Evolutionary conservation across 75 land plant genomes (phyloP).

Genomic region (Pinus tabuliformis): DNA sequence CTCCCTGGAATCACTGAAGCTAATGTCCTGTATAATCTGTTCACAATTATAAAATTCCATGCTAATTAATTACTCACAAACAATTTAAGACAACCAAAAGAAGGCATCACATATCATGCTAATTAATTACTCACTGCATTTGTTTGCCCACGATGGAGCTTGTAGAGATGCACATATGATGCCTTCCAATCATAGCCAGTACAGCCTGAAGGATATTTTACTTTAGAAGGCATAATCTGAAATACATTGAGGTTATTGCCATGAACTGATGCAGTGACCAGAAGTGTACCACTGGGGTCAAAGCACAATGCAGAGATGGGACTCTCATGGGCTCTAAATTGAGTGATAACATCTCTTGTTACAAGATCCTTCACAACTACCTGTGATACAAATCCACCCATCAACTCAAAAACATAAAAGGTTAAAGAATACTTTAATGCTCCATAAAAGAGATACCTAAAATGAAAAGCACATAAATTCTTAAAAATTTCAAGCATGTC

Average conservation of each 20-base stretch:
- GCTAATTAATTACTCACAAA: background rate
- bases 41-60: background rate
- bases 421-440: background rate
- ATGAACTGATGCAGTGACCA: conserved; percentile 90
- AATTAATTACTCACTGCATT: conserved; percentile 63
- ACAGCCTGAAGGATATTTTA: conserved; percentile 23
- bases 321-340: conserved; percentile 85
- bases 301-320: conserved; percentile 90
- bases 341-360: conserved; percentile 65
- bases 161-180: conserved; percentile 91
- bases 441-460: background rate
- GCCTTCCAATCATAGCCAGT: conserved; percentile 47
- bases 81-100: background rate
- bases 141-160: conserved; percentile 83
- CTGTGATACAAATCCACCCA: conserved; percentile 33
- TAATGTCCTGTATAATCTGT: conserved; percentile 95
- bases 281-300: conserved; percentile 94
- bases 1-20: conserved; percentile 78
- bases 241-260: conserved; percentile 93
- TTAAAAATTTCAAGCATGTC: background rate
- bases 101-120: background rate
- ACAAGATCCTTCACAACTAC: conserved; percentile 83
- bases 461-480: background rate
- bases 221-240: conserved; percentile 63
- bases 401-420: background rate